phyloP scores from a whole-genome alignment of 208 protist genomes.

The Leishmania turanica region DNA sequence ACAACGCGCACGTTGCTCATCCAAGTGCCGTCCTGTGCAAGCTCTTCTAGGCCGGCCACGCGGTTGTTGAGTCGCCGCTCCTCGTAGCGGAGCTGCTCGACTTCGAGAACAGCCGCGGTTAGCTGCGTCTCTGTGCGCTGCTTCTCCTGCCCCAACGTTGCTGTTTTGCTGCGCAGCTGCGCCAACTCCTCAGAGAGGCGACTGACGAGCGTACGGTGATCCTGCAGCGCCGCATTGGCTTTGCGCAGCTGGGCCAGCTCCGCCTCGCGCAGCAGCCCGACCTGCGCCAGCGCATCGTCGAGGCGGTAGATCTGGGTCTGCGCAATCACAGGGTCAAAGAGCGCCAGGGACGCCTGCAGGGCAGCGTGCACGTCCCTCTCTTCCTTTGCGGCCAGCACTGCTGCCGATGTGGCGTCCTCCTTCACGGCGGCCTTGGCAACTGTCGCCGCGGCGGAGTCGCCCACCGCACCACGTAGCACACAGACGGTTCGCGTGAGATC shows the following conservation, averaged over 20 bases:
- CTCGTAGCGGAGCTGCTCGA: constrained; percentile 66
- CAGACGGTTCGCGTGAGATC: constrained; percentile 53
- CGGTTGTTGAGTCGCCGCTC: constrained; percentile 51
- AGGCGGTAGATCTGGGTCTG: constrained; percentile 82
- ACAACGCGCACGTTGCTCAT: constrained; percentile 25
- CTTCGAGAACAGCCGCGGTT: constrained; percentile 42
- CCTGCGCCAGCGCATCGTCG: constrained; percentile 81
- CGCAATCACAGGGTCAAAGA: constrained; percentile 83
- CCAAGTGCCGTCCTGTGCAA: constrained; percentile 27
- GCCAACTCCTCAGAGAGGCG: constrained; percentile 43
- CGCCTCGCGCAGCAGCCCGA: constrained; percentile 76
- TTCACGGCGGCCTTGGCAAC: constrained; percentile 13
- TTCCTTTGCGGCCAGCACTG: constrained; percentile 43
- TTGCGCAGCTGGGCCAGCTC: constrained; percentile 48
- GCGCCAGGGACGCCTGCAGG: constrained; percentile 41
- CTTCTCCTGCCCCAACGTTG: constrained; percentile 34
- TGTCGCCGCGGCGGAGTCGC: neutral
- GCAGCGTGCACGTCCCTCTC: constrained; percentile 43
- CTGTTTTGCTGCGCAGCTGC: constrained; percentile 22
- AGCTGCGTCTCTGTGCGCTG: constrained; percentile 25
- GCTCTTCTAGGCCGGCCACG: constrained; percentile 35
- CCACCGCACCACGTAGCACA: constrained; percentile 37
- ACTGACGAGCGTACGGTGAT: constrained; percentile 43
- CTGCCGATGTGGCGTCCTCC: constrained; percentile 35
- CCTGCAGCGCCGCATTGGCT: constrained; percentile 39